phyloP scores from a whole-genome alignment of 208 protist species.

The Leptomonas pyrrhocoris region DNA sequence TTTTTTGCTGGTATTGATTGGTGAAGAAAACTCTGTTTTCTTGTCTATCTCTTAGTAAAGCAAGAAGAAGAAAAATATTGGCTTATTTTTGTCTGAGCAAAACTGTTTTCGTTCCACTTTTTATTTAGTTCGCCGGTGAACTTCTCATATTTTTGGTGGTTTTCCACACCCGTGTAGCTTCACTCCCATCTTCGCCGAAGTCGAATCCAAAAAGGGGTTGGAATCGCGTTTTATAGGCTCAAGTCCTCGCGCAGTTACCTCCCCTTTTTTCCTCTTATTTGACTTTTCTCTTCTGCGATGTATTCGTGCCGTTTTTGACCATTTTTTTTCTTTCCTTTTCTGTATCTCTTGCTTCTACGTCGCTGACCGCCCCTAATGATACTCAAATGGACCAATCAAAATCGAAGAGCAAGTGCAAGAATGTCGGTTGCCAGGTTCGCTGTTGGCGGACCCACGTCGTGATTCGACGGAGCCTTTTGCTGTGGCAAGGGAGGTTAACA shows the following conservation, averaged over 20 bases:
- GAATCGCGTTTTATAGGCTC: neutral
- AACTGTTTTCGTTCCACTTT: neutral
- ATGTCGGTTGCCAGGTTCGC: no score
- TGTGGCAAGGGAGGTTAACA: no score
- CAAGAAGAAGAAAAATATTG: conserved; percentile 9
- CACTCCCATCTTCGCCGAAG: neutral
- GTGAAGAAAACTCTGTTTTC: neutral
- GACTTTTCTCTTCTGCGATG: conserved; percentile 15
- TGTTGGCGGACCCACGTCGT: no score
- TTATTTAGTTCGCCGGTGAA: conserved; percentile 5
- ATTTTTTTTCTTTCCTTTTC: conserved; percentile 15
- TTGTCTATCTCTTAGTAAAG: neutral
- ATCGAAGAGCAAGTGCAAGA: neutral
- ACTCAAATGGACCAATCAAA: conserved; percentile 1
- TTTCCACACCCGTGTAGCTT: conserved; percentile 8
- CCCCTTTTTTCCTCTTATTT: neutral
- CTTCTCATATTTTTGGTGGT: neutral
- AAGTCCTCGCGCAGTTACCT: neutral
- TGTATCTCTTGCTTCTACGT: conserved; percentile 17
- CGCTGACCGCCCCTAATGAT: conserved; percentile 3
- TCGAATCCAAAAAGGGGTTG: neutral
- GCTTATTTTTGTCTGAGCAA: neutral
- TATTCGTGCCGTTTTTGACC: conserved; percentile 6
- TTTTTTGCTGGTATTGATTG: no score
- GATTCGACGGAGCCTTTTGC: no score